Conservation (phyloP, 352 stramenopile genomes). For the Pythium phragmiticola region DNA sequence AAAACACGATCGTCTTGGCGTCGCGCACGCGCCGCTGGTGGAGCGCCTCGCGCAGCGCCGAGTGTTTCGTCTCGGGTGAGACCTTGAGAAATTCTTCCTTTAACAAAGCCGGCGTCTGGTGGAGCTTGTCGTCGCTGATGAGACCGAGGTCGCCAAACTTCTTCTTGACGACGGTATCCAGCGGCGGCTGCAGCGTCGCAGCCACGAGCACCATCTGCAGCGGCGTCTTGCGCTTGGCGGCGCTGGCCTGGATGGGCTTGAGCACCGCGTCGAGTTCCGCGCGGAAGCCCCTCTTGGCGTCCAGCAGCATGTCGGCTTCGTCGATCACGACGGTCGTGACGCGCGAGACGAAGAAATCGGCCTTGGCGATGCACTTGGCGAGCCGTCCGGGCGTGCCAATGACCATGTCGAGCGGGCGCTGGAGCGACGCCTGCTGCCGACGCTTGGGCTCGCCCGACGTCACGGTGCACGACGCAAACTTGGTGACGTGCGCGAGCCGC, state of each 20-base stretch:
- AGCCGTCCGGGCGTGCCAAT: conserved; percentile 76
- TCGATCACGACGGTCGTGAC: conserved; percentile 71
- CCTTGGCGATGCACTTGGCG: conserved; percentile 65
- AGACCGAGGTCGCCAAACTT: conserved; percentile 59
- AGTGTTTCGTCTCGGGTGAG: conserved; percentile 63
- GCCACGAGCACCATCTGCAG: conserved; percentile 75
- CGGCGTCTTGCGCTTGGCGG: conserved; percentile 46
- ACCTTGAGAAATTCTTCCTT: conserved; percentile 70
- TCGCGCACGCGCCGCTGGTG: conserved; percentile 35
- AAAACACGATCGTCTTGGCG: conserved; percentile 78
- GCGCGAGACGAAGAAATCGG: conserved; percentile 77
- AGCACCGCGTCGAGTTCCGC: conserved; percentile 74
- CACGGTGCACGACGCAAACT: conserved; percentile 64
- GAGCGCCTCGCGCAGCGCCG: conserved; percentile 58
- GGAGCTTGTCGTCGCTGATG: conserved; percentile 65
- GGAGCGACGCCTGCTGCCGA: conserved; percentile 22
- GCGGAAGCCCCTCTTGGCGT: conserved; percentile 82
- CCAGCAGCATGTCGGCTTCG: conserved; percentile 79
- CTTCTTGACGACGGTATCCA: conserved; percentile 75
- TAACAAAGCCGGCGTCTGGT: conserved; percentile 62
- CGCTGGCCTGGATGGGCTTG: conserved; percentile 59
- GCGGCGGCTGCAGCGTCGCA: conserved; percentile 61
- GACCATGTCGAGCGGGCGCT: conserved; percentile 53
- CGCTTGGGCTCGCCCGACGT: conserved; percentile 51
- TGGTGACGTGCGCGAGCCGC: conserved; percentile 64